Conservation (phyloP, 257 asterid species). For the Przewalskia tangutica region DNA sequence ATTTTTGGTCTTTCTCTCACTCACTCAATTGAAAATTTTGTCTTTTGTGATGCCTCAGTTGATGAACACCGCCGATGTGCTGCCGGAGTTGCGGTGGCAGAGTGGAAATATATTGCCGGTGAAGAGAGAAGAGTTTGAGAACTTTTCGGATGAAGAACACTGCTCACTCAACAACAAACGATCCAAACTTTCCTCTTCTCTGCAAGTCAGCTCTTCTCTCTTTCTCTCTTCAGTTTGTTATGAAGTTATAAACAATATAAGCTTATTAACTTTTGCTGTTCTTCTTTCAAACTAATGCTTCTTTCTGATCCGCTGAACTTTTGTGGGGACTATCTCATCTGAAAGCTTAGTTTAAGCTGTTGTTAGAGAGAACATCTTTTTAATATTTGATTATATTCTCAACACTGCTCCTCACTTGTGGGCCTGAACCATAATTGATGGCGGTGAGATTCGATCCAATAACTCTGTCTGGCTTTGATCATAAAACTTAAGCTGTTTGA, state of each 20-base stretch:
- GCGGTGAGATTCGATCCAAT: too few relatives aligned
- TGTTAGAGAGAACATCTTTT: too few relatives aligned
- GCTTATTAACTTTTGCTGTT: not conserved
- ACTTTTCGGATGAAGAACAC: slow-evolving; percentile 32
- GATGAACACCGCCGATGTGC: slow-evolving; percentile 20
- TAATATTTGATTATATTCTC: too few relatives aligned
- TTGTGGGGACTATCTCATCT: not conserved
- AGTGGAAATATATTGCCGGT: slow-evolving; percentile 19
- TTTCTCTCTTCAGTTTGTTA: not conserved
- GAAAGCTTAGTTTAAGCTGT: too few relatives aligned
- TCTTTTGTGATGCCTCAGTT: not conserved
- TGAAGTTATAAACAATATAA: too few relatives aligned
- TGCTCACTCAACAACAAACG: slow-evolving; percentile 28
- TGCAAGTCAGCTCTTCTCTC: slow-evolving; percentile 8
- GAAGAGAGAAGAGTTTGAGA: slow-evolving; percentile 35
- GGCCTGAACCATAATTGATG: too few relatives aligned
- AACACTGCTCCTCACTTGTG: too few relatives aligned
- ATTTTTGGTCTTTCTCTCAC: not conserved
- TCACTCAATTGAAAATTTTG: not conserved
- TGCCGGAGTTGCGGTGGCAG: slow-evolving; percentile 8
- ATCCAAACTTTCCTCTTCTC: slow-evolving; percentile 16
- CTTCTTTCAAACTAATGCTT: not conserved
- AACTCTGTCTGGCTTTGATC: too few relatives aligned
- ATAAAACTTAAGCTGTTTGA: too few relatives aligned
- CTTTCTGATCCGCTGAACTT: not conserved